Evolutionary conservation across 2,329 filamentous ascomycete species (phyloP).

Genomic region (Akanthomyces lecanii): DNA sequence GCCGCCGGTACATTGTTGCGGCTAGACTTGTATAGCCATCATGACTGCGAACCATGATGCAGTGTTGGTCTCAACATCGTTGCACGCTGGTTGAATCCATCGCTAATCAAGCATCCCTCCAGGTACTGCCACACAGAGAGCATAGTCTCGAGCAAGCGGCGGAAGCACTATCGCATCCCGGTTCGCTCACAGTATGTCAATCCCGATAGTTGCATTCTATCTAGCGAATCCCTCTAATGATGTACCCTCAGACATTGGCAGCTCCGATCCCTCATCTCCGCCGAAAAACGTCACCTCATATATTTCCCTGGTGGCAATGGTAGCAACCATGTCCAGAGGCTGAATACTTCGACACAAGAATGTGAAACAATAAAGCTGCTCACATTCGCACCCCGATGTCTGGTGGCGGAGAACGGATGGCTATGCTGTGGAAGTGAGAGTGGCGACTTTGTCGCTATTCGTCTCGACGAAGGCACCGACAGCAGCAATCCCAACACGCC

Average conservation of each 20-base stretch:
- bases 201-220: neutral
- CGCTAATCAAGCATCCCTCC: conserved; percentile 12
- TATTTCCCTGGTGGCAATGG: conserved; percentile 80
- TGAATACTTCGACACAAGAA: conserved; percentile 65
- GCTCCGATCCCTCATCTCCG: conserved; percentile 84
- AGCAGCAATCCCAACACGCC: conserved; percentile 24
- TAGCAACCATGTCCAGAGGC: conserved; percentile 59
- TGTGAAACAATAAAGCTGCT: conserved; percentile 69
- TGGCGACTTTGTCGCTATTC: conserved; percentile 81
- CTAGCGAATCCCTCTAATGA: neutral
- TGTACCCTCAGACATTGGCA: conserved; percentile 68
- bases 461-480: conserved; percentile 44
- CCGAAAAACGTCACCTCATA: conserved; percentile 68
- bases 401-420: conserved; percentile 83
- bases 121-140: conserved; percentile 64
- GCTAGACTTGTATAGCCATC: neutral
- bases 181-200: conserved; percentile 60
- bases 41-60: conserved; percentile 17
- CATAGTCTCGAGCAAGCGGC: conserved; percentile 56
- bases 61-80: conserved; percentile 7
- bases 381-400: conserved; percentile 73
- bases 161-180: conserved; percentile 63
- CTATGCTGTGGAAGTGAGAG: conserved; percentile 85
- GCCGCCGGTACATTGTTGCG: conserved; percentile 8
- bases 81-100: neutral